Conservation (phyloP, 306 rosid species). For the Quercus agrifolia region DNA sequence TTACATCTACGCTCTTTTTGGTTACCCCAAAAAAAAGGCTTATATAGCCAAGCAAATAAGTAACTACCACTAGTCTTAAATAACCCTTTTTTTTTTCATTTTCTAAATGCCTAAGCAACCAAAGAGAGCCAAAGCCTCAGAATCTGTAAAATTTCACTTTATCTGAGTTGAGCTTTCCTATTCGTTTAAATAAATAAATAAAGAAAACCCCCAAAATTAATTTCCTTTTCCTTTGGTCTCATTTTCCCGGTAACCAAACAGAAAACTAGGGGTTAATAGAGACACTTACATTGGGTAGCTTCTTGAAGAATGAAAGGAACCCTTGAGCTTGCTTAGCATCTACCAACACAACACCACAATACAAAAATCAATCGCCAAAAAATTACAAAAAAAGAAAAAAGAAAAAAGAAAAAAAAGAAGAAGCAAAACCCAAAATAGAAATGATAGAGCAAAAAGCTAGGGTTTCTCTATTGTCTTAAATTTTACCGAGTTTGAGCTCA, state of each 20-base stretch:
- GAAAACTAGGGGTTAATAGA: not conserved
- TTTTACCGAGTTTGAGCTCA: conserved; percentile 80
- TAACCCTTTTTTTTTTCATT: not conserved
- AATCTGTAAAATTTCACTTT: not conserved
- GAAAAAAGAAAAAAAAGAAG: not conserved
- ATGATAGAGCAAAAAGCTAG: not conserved
- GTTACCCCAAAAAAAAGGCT: not conserved
- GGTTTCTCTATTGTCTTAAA: not conserved
- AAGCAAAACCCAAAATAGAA: not conserved
- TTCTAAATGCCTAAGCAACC: not conserved
- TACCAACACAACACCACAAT: conserved; percentile 21
- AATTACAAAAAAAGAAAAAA: not conserved
- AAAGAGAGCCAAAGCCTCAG: not conserved
- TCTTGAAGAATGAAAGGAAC: conserved; percentile 87
- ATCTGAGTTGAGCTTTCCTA: not conserved
- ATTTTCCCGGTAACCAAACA: conserved; percentile 9
- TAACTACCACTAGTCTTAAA: not conserved
- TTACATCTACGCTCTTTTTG: not conserved
- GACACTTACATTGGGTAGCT: conserved; percentile 65
- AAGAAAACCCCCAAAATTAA: not conserved
- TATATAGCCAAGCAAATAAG: not conserved
- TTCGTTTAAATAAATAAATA: not conserved
- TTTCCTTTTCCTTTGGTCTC: not conserved
- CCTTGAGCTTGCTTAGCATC: conserved; percentile 98
- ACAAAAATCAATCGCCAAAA: not conserved